Conservation (phyloP, 352 stramenopile species). For the Phytophthora foliorum region DNA sequence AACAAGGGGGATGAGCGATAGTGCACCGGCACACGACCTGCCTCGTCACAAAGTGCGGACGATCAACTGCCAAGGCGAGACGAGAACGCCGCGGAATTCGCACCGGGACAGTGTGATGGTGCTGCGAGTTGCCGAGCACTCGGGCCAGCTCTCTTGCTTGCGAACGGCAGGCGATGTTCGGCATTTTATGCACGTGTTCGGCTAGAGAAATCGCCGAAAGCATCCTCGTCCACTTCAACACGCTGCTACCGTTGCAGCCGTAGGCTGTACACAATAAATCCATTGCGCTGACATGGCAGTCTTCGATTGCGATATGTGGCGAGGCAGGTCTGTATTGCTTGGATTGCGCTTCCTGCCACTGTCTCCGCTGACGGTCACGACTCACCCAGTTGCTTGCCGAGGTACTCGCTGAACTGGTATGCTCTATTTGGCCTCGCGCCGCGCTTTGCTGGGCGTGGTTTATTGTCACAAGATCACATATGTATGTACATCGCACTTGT, state of each 20-base stretch:
- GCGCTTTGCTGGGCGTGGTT: not conserved
- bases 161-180: not conserved
- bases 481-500: no score
- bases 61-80: not conserved
- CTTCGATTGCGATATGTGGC: conserved; percentile 3
- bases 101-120: not conserved
- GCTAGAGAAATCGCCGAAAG: conserved; percentile 22
- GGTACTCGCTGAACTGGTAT: not conserved
- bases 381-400: not conserved
- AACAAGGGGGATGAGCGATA: conserved; percentile 32
- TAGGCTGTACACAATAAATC: not conserved
- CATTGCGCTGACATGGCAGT: not conserved
- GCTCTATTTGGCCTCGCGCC: no score
- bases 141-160: conserved; percentile 1
- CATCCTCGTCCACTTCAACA: conserved; percentile 19
- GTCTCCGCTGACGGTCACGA: not conserved
- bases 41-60: conserved; percentile 18
- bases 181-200: conserved; percentile 19
- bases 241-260: not conserved
- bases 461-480: no score
- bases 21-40: conserved; percentile 31
- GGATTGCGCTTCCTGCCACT: not conserved
- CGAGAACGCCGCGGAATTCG: not conserved
- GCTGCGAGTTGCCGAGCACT: not conserved
- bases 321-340: not conserved